Base-by-base conservation (phyloP, 2,329 filamentous ascomycete species). In the Fusarium phyllophilum region DNA sequence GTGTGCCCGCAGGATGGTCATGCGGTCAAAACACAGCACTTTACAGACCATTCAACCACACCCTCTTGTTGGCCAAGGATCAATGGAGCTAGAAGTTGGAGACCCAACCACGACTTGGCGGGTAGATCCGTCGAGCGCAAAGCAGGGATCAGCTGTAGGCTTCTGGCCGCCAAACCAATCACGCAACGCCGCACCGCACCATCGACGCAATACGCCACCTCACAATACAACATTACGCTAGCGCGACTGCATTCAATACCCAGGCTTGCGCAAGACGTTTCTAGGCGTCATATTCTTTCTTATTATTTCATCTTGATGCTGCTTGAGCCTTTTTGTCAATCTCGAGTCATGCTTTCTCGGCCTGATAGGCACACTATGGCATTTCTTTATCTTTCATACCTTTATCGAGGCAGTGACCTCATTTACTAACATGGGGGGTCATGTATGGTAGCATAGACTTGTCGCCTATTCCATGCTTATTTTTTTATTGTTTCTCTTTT, bases 71-170 rank as follows among this genome's bases (percentile, higher is more conserved):
- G 62, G 65, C 29, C 42, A 49, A 51, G 57, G 56, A 62, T 63
- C 66, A 63, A 75, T 74, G 63, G 59, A 70, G 39, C 66, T 73
- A 70, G 74, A 48, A 51, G 52, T 33, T 56, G 26, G 44, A 59
- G 41, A 54, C 59, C 76, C 68, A 77, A 77, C 73, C 74, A 73
- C 42, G 48, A 66, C 64, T 71, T 68, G 73, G 72, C 76, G 76
- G 76, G 75, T 78, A 78, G 76, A 78, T 78, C 76, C 76, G 76
- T 62, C 54, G 48, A 72, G 68, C 66, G 52, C 58, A 69, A 75
- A 74, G 55, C 66, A 76, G 64, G 73, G 70, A 70, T 74, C 60
- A 56, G 58, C 54, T 68, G 59, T 54, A 24, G 64, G 46, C 46
- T 49, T 57, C 26, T 64, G 42, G 22, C 36, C 56, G 46, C 18